phyloP scores from a whole-genome alignment of 2,329 filamentous ascomycete species.

The Emmonsiellopsis sp. region DNA sequence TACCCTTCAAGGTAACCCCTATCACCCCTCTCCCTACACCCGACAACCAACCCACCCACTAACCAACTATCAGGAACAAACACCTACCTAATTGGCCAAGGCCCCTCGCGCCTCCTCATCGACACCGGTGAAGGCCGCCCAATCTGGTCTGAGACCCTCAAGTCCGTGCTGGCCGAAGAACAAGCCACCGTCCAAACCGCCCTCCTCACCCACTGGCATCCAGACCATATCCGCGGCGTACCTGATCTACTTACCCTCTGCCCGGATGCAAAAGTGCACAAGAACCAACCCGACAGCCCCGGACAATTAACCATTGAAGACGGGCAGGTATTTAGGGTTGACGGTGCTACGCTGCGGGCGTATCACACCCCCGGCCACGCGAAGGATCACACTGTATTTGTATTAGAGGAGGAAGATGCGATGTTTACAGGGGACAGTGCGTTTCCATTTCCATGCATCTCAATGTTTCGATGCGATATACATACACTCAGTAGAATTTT shows the following conservation, averaged over 20 bases:
- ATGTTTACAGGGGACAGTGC: constrained; percentile 76
- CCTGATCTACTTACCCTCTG: constrained; percentile 55
- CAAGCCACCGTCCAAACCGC: constrained; percentile 57
- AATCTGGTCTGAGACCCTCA: constrained; percentile 61
- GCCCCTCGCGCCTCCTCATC: constrained; percentile 63
- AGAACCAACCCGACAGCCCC: constrained; percentile 46
- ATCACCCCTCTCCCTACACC: background rate
- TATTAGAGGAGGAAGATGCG: constrained; percentile 66
- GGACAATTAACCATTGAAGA: constrained; percentile 47
- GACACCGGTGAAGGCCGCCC: constrained; percentile 80
- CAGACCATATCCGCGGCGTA: constrained; percentile 73
- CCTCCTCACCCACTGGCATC: constrained; percentile 87
- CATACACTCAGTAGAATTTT: background rate
- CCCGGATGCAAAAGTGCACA: constrained; percentile 57
- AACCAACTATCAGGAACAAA: constrained; percentile 57
- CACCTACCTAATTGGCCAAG: constrained; percentile 82
- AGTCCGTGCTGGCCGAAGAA: constrained; percentile 55
- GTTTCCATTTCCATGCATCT: constrained; percentile 8
- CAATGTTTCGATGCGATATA: background rate
- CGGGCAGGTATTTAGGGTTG: constrained; percentile 44
- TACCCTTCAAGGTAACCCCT: background rate
- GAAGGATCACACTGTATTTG: constrained; percentile 68
- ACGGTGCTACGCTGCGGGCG: constrained; percentile 53
- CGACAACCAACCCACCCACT: background rate
- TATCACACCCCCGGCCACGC: constrained; percentile 67